Base-by-base conservation (phyloP, 805 yeast genomes). In the Yamadazyma endophytica region DNA sequence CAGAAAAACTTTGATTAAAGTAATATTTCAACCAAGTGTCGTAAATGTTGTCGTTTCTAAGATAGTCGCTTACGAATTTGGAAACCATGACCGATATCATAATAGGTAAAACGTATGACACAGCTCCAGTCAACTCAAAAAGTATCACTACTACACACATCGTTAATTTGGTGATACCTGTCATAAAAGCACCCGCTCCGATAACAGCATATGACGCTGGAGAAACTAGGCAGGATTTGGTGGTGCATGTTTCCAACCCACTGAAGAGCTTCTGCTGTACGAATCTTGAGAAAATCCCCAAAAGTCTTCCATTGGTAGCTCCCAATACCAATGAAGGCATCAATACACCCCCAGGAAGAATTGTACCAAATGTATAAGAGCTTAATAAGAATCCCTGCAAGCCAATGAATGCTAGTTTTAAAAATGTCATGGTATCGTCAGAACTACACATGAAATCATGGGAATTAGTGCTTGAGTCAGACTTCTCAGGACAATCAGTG, bases 201-300 rank as follows among this genome's bases (percentile, higher is more conserved):
- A 87, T 85, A 7, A 86, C 82, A 0, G 95, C 95, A 49, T 86
- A 87, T 0, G 89, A 85, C 0, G 92, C 89, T 0, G 94, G 94
- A 2, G 88, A 81, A 7, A 86, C 77, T 44, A 92, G 78, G 35
- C 71, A 56, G 35, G 72, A 52, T 28, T 59, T 63, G 17, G 57
- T 56, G 0, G 75, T 68, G 31, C 71, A 59, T 2, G 66, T 56
- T 1, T 68, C 58, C 27, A 69, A 42, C 11, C 47, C 44, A 12
- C 55, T 58, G 46, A 49, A 48, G n/a, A 49, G 32, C 23, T 59
- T 16, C 47, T 48, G 11, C 49, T 79, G 85, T 13, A 76, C 44
- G 2, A 50, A 50, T 43, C 74, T 74, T 26, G 77, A 56, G 1
- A 77, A 22, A 4, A 74, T 61, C 0, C 86, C 86, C 2, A 75